phyloP scores from a whole-genome alignment of 768 basidiomycete species.

The Kwoniella sp. region DNA sequence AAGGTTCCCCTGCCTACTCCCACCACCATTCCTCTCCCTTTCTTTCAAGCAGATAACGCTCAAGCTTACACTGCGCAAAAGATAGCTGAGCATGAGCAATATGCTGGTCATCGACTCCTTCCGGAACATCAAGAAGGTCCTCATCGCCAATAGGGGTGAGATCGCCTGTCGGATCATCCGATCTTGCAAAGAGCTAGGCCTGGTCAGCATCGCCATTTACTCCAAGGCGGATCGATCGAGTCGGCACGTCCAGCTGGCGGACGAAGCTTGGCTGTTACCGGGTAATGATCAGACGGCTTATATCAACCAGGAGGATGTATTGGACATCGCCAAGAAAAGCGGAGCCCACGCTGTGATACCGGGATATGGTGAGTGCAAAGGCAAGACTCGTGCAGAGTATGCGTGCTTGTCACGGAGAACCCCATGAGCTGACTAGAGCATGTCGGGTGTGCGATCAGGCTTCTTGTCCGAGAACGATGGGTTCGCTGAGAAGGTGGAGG shows the following conservation, averaged over 20 bases:
- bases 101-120: constrained; percentile 33
- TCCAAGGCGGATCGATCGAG: constrained; percentile 65
- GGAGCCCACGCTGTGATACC: constrained; percentile 46
- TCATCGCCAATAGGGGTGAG: constrained; percentile 74
- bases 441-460: constrained; percentile 50
- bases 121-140: constrained; percentile 51
- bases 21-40: too few species aligned
- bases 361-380: constrained; percentile 44
- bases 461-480: constrained; percentile 69
- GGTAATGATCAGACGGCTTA: constrained; percentile 36
- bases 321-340: constrained; percentile 37
- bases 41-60: too few species aligned
- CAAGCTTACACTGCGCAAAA: neutral
- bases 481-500: constrained; percentile 61
- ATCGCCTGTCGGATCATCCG: constrained; percentile 69
- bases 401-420: neutral
- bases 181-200: constrained; percentile 62
- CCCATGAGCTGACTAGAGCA: neutral
- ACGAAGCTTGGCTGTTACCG: constrained; percentile 58
- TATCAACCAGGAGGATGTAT: constrained; percentile 32
- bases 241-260: constrained; percentile 65
- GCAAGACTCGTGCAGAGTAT: neutral
- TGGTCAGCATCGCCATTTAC: constrained; percentile 66
- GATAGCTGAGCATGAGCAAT: neutral
- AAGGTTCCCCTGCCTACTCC: neutral